Base-by-base conservation (phyloP, 805 yeast species). In the Jamesozyma spencerorum region DNA sequence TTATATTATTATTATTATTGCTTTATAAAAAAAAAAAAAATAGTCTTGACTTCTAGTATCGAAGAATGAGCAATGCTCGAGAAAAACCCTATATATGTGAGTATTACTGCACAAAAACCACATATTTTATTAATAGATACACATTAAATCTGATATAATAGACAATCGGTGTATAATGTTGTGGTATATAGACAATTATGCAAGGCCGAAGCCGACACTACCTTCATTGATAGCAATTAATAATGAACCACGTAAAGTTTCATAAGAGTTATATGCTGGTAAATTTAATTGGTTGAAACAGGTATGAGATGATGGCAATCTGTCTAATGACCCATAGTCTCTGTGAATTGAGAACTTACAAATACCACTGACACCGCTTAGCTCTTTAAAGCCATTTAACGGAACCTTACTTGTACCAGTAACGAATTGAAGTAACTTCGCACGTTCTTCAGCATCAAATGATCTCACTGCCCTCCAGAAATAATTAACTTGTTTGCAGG, bases 361-460 rank as follows among this genome's bases (percentile, higher is more conserved):
- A 6, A 79, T 71, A 2, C 96, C 97, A 54, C 78, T 77, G 47
- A 87, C 85, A 15, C 97, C 96, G 41, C 84, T 80, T 46, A 92
- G 70, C 51, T 82, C 94, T 51, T 83, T 81, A 59, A 92, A 92
- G 1, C 99, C 99, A 54, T 84, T 83, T 46, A 88, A 69, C 18
- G 99, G 98, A 7, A 92, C 97, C 61, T 88, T 87, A 46, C 94
- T 81, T 0, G 99, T 90, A 45, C 99, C 99, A 0, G 99, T 92
- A 1, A 94, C 90, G 68, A 92, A 92, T 58, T 92, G 99, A 43
- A 92, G 66, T 48, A 92, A 65, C 57, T 87, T 88, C 7, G 98
- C 99, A 37, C 95, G 72, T 57, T 92, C 97, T 58, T 92, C 98
- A 14, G 74, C 75, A 54, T 86, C 96, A 64, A 92, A 92, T 1